A percentile compares a stretch with the other conserved stretches of the same genome.
Conservation (phyloP, 148 eudicot species). For the Vaccinium vitisidaea region DNA sequence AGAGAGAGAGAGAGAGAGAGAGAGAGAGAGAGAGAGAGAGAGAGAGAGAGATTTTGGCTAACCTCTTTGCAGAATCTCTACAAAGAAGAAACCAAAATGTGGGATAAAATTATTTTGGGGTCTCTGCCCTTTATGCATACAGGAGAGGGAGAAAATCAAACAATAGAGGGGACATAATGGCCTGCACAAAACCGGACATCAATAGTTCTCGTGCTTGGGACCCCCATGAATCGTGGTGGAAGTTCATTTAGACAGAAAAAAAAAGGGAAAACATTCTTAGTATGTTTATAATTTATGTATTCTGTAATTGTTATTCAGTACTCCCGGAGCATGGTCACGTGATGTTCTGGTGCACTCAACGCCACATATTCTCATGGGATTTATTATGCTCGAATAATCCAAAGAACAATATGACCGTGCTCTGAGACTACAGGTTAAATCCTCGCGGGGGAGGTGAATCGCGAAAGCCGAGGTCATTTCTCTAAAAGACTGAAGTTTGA, state of each 20-base stretch:
- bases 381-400: too few species aligned
- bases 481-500: background rate
- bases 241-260: background rate
- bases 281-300: background rate
- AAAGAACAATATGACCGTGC: too few species aligned
- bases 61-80: background rate
- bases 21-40: background rate
- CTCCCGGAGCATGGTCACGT: too few species aligned
- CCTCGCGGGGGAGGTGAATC: background rate
- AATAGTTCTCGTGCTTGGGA: constrained; percentile 24
- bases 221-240: constrained; percentile 15
- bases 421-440: too few species aligned
- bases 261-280: background rate
- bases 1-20: background rate
- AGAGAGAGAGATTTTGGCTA: background rate
- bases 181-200: constrained; percentile 4
- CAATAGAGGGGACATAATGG: constrained; percentile 24
- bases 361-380: too few species aligned
- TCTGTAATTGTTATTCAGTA: background rate
- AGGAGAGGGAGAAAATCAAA: background rate
- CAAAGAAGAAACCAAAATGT: background rate
- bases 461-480: background rate
- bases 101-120: constrained; percentile 6
- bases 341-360: too few species aligned
- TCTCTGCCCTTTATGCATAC: constrained; percentile 14